phyloP scores from a whole-genome alignment of 225 moss, liverwort and hornwort species.

The Rhytidiadelphus loreus region DNA sequence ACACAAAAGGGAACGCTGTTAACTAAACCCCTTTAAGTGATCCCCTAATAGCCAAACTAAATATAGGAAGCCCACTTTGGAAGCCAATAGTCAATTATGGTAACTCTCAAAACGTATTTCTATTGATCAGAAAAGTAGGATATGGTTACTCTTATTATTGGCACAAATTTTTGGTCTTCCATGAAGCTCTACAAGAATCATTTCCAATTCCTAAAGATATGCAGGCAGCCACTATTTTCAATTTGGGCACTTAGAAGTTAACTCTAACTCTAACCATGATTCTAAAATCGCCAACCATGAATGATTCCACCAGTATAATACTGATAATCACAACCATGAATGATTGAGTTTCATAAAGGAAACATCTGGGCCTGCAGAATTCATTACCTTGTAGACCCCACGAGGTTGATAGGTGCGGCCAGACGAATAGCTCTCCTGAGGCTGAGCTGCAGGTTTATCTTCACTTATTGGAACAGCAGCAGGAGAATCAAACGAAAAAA shows the following conservation, averaged over 20 bases:
- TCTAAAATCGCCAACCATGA: neutral
- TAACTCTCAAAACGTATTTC: neutral
- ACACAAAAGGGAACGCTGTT: neutral
- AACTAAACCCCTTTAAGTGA: neutral
- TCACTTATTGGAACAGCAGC: neutral
- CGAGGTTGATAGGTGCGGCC: constrained; percentile 22
- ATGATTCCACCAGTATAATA: neutral
- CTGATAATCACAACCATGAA: neutral
- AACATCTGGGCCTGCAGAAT: neutral
- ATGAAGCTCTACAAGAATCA: neutral
- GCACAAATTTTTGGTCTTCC: too few relatives aligned
- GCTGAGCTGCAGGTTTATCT: neutral
- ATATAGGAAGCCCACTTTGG: neutral
- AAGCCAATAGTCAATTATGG: neutral
- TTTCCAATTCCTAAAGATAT: neutral
- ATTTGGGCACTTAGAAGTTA: neutral
- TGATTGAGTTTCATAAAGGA: neutral
- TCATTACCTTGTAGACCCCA: constrained; percentile 38
- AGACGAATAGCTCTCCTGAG: neutral
- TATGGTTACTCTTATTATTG: too few relatives aligned
- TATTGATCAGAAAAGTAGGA: neutral
- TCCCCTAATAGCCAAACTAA: neutral
- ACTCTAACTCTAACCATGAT: neutral
- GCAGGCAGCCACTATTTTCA: neutral
- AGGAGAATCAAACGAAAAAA: constrained; percentile 29